These are phyloP conservation scores for Arthrobotrys musiformis DNA, from an alignment of 2,329 filamentous ascomycete species.

Conservation along the genomic window DNA sequence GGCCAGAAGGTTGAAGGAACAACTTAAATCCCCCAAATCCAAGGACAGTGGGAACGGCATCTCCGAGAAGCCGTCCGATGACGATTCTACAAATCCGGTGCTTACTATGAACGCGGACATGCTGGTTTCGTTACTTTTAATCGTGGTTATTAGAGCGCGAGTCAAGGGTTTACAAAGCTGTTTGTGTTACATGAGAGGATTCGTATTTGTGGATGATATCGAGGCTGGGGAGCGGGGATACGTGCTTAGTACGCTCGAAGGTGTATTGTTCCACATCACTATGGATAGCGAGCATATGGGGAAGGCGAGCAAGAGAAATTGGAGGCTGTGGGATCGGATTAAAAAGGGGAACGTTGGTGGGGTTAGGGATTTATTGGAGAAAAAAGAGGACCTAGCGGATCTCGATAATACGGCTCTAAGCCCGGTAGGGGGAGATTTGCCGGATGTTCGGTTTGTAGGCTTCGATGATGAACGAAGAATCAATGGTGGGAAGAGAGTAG, in stretches of 20 bases:
- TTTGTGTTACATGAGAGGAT: conserved; percentile 93
- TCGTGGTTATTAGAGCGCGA: conserved; percentile 91
- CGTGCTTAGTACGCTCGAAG: conserved; percentile 93
- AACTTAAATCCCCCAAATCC: conserved; percentile 62
- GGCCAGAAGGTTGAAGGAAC: conserved; percentile 62
- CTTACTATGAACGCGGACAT: conserved; percentile 84
- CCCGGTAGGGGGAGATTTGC: conserved; percentile 26
- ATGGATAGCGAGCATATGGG: conserved; percentile 83
- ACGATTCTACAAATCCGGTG: conserved; percentile 66
- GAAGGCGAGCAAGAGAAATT: conserved; percentile 85
- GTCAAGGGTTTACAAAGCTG: conserved; percentile 87
- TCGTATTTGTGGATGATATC: conserved; percentile 97
- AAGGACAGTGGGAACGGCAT: conserved; percentile 59
- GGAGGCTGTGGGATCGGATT: conserved; percentile 85
- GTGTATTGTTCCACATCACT: conserved; percentile 86
- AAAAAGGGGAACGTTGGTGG: conserved; percentile 79
- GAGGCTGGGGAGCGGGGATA: conserved; percentile 97
- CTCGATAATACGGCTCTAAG: conserved; percentile 32
- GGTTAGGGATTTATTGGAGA: conserved; percentile 80
- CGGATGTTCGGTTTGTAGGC: conserved; percentile 44
- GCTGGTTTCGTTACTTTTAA: conserved; percentile 86
- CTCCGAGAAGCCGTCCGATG: conserved; percentile 67
- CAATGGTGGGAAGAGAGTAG: conserved; percentile 21
- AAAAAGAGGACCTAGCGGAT: conserved; percentile 60
- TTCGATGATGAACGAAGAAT: conserved; percentile 42